Evolutionary conservation across 371 early-diverging fungal species (phyloP).

Genomic region (Gilbertella persicaria): DNA sequence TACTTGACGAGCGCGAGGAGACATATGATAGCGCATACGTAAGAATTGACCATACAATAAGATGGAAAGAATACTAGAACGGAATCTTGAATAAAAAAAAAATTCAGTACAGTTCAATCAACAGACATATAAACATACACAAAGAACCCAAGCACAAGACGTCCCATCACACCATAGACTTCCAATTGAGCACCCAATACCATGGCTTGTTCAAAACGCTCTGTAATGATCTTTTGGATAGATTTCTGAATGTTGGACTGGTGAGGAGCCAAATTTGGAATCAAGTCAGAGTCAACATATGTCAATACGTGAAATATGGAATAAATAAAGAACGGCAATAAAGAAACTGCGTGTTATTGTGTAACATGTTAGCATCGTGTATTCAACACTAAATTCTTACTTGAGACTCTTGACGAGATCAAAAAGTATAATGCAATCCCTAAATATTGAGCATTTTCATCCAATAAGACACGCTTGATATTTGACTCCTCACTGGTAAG

Average conservation of each 20-base stretch:
- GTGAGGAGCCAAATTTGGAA: conserved; percentile 47
- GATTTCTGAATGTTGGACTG: conserved; percentile 32
- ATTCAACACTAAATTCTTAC: conserved; percentile 34
- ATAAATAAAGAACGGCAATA: conserved; percentile 77
- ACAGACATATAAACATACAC: conserved; percentile 44
- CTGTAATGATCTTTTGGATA: conserved; percentile 51
- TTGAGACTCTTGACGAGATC: conserved; percentile 59
- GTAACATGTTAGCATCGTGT: neutral
- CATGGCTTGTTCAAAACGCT: conserved; percentile 65
- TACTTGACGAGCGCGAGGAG: conserved; percentile 12
- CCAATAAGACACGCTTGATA: conserved; percentile 33
- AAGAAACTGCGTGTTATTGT: conserved; percentile 61
- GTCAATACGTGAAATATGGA: conserved; percentile 77
- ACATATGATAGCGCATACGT: conserved; percentile 68
- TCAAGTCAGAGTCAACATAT: conserved; percentile 62
- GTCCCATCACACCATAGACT: conserved; percentile 71
- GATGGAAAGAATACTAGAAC: conserved; percentile 68
- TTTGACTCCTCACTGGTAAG: neutral
- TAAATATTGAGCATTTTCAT: conserved; percentile 83
- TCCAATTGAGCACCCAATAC: conserved; percentile 68
- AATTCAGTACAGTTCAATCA: too few relatives aligned
- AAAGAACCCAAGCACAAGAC: conserved; percentile 62
- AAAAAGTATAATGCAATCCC: conserved; percentile 75
- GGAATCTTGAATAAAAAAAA: too few relatives aligned
- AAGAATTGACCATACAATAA: conserved; percentile 77